Percentiles rank a stretch among this genome's conserved stretches.
Conservation (phyloP, 2,329 filamentous ascomycete genomes). For the Hymenoscyphus scutula region DNA sequence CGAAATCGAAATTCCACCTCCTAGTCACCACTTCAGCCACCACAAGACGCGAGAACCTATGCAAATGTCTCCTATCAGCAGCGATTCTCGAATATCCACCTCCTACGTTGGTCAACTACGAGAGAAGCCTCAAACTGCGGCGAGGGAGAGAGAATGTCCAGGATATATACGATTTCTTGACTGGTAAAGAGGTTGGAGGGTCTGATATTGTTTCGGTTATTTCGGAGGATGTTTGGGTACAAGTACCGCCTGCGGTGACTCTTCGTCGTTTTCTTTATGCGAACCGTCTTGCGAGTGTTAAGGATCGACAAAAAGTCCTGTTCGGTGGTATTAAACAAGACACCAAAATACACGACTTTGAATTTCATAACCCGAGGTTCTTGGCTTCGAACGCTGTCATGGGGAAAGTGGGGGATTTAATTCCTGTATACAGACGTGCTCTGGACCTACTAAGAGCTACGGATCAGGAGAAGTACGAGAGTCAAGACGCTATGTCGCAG, state of each 20-base stretch:
- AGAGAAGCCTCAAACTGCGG: slow-evolving; percentile 7
- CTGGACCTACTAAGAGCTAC: slow-evolving; percentile 17
- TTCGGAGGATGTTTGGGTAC: slow-evolving; percentile 48
- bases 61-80: slow-evolving; percentile 54
- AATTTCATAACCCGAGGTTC: slow-evolving; percentile 45
- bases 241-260: slow-evolving; percentile 54
- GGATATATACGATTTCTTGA: slow-evolving; percentile 42
- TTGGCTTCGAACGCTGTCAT: slow-evolving; percentile 49
- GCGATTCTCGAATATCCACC: slow-evolving; percentile 59
- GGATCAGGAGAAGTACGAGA: slow-evolving; percentile 5
- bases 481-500: slow-evolving; percentile 41
- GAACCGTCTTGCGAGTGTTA: slow-evolving; percentile 31
- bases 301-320: slow-evolving; percentile 51
- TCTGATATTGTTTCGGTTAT: slow-evolving; percentile 55
- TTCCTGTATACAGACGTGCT: slow-evolving; percentile 42
- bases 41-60: slow-evolving; percentile 46
- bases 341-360: no score
- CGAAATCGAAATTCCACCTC: slow-evolving; percentile 48
- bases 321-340: slow-evolving; percentile 54
- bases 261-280: slow-evolving; percentile 53
- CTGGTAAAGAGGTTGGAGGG: slow-evolving; percentile 46
- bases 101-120: slow-evolving; percentile 49
- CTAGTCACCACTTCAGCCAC: slow-evolving; percentile 44
- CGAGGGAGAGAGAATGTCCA: background rate
- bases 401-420: slow-evolving; percentile 49